Base-by-base conservation (phyloP, 2,329 filamentous ascomycete species). In the Fusarium udum region DNA sequence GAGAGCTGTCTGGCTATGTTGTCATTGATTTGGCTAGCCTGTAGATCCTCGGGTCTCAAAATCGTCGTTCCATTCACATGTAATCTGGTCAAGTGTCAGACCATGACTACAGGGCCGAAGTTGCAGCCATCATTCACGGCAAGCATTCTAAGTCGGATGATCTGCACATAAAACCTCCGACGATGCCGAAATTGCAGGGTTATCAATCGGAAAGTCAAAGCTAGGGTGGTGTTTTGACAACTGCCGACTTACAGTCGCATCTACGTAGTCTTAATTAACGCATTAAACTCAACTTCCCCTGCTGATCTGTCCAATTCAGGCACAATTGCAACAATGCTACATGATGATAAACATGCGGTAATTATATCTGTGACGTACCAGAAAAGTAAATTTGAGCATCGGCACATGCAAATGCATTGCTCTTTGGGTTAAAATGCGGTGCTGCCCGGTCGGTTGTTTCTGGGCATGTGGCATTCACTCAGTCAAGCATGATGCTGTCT, bases 281-380 rank as follows among this genome's bases (percentile, higher is more conserved):
- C 28, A 61, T 32, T 32, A 42, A 61, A 61, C 57, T 61, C 45
- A 55, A 61, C 55, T 55, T 34, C 36, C 34, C 57, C 57, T 40
- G 36, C 10, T 14, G n/a, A 60, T 60, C 57, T 26, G 16, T 24
- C n/a, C 31, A 58, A 58, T 16, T 28, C 26, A n/a, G 36, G 34
- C 4, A 36, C 2, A 26, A 26, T 11, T 26, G 22, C 6, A 28
- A 18, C 16, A 37, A 31, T 37, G 42, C 32, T 34, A 20, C 20
- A 51, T 58, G 9, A 18, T 51, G 42, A 49, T 58, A 24, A 31
- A 9, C 24, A 51, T 49, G 5, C 26, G n/a, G 56, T 26, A 36
- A 58, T 51, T 37, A 37, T 9, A 36, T n/a, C 20, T 58, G 15
- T 16, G 15, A 37, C 42, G 22, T 1, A 28, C 18, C 9, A 51